Conservation (phyloP, 148 eudicot species). For the Diospyros lotus region DNA sequence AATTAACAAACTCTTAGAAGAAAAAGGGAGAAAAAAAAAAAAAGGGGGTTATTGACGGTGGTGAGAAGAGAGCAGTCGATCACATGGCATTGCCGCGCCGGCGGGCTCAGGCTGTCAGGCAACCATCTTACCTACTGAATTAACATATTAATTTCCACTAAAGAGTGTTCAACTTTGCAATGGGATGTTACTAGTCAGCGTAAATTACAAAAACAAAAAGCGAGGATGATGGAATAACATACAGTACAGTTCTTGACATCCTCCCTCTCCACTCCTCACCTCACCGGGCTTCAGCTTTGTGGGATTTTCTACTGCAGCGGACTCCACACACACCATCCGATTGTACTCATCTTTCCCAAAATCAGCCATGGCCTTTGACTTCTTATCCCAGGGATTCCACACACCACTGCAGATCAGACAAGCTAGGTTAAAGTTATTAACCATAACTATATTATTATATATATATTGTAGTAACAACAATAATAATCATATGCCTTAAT, state of each 20-base stretch:
- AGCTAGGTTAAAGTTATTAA: not conserved
- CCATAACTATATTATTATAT: not conserved
- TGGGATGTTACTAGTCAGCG: too few relatives aligned
- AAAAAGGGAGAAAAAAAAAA: too few relatives aligned
- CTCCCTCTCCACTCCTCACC: slow-evolving; percentile 57
- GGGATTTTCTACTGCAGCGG: slow-evolving; percentile 84
- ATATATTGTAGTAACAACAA: not conserved
- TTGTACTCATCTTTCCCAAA: slow-evolving; percentile 89
- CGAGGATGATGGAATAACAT: slow-evolving; percentile 71
- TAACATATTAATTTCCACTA: too few relatives aligned
- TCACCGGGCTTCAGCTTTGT: slow-evolving; percentile 85
- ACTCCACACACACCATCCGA: slow-evolving; percentile 85
- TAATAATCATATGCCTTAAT: not conserved
- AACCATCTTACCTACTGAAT: too few relatives aligned
- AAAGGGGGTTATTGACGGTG: too few relatives aligned
- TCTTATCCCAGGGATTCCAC: slow-evolving; percentile 98
- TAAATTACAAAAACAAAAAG: too few relatives aligned
- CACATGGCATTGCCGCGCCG: too few relatives aligned
- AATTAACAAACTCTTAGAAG: too few relatives aligned
- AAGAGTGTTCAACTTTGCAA: too few relatives aligned
- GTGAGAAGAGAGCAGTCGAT: too few relatives aligned
- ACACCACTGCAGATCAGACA: slow-evolving; percentile 50
- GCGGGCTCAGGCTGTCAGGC: too few relatives aligned
- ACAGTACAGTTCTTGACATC: slow-evolving; percentile 74
- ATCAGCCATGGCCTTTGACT: slow-evolving; percentile 82